These are phyloP conservation scores for Mycosphaerella sp. DNA, from an alignment of 2,329 filamentous ascomycete genomes.

Conservation along the genomic window DNA sequence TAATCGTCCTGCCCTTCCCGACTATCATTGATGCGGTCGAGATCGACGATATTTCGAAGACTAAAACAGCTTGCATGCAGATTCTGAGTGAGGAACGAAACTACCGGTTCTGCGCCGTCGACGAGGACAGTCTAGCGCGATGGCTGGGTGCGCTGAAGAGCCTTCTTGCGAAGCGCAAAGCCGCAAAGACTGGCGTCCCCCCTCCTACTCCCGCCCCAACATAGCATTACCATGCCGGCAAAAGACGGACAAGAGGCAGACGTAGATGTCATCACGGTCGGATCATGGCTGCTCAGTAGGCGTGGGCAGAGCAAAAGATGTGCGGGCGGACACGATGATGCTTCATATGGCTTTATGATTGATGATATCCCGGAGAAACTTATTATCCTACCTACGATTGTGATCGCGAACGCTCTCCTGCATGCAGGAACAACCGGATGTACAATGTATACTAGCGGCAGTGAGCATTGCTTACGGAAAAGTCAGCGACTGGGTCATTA, in stretches of 20 bases:
- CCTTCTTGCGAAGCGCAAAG: slow-evolving; percentile 49
- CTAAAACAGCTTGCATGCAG: slow-evolving; percentile 81
- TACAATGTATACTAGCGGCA: no score
- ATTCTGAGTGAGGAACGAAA: slow-evolving; percentile 83
- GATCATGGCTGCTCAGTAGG: neutral
- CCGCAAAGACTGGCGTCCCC: neutral
- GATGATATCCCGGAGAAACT: neutral
- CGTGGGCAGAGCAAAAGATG: neutral
- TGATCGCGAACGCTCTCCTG: no score
- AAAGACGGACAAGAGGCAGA: neutral
- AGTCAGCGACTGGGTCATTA: no score
- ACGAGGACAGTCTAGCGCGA: slow-evolving; percentile 75
- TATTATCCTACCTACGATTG: neutral
- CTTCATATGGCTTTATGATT: neutral
- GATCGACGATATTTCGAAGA: slow-evolving; percentile 78
- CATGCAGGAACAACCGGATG: no score
- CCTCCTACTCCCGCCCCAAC: neutral
- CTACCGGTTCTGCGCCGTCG: slow-evolving; percentile 51
- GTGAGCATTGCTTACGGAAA: no score
- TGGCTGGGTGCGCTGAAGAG: slow-evolving; percentile 92
- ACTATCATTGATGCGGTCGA: slow-evolving; percentile 86
- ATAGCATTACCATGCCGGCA: neutral
- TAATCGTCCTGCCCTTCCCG: slow-evolving; percentile 71
- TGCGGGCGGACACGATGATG: neutral
- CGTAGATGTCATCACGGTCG: neutral